phyloP scores from a whole-genome alignment of 306 rosid genomes.

The Datisca glomerata region DNA sequence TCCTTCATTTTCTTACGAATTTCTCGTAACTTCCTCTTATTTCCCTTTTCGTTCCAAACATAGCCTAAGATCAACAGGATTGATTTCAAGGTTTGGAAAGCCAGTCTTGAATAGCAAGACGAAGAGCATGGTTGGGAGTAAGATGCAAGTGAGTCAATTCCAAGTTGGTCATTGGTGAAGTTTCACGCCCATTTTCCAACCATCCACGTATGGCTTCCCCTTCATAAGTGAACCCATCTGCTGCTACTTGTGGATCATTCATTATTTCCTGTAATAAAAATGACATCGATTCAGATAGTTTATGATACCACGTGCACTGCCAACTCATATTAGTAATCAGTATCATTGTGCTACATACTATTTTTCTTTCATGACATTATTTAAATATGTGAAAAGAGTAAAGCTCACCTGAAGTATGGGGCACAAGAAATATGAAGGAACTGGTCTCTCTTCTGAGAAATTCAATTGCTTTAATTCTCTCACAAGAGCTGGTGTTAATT shows the following conservation, averaged over 20 bases:
- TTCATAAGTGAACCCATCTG: constrained; percentile 86
- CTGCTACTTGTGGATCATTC: constrained; percentile 86
- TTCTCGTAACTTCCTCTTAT: no score
- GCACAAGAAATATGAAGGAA: constrained; percentile 75
- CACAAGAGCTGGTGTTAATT: constrained; percentile 57
- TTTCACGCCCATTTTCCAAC: constrained; percentile 58
- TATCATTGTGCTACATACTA: no score
- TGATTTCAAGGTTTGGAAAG: constrained; percentile 46
- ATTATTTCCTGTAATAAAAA: constrained; percentile 69
- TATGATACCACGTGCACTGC: no score
- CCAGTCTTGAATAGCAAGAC: constrained; percentile 85
- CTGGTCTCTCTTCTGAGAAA: constrained; percentile 52
- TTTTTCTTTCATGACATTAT: no score
- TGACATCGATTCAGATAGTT: background rate
- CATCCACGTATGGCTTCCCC: constrained; percentile 81
- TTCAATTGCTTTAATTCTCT: constrained; percentile 66
- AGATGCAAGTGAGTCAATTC: constrained; percentile 51
- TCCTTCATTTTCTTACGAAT: no score
- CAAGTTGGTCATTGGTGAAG: constrained; percentile 86
- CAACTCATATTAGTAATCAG: no score
- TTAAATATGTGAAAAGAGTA: background rate
- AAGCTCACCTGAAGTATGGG: constrained; percentile 63
- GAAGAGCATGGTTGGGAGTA: constrained; percentile 61
- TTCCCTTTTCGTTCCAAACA: no score
- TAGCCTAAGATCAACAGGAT: background rate